Base-by-base conservation (phyloP, 768 basidiomycete species). In the Tylopilus felleus region DNA sequence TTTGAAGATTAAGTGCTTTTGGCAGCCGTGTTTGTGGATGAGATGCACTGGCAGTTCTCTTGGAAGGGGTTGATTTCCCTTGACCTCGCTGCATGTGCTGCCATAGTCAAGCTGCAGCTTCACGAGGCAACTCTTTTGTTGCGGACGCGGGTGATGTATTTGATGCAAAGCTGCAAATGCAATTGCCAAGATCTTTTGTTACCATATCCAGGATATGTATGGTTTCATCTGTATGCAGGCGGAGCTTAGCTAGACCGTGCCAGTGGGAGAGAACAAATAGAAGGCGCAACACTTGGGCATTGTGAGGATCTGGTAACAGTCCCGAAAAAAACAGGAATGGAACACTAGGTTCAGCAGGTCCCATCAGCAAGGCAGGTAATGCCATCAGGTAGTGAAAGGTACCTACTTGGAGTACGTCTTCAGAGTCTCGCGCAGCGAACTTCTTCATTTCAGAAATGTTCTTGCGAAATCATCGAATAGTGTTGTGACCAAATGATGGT, bases 371-470 rank as follows among this genome's bases (percentile, higher is more conserved):
- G 33, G 9, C 14, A 33, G 33, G 2, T 14, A 16, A n/a, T n/a
- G n/a, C n/a, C n/a, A n/a, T n/a, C 33, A 2, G 33, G 12, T 8
- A 33, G 33, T 16, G 14, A 33, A 16, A 13, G 31, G 9, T 1
- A 33, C 31, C 8, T 1, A 36, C 42, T 42, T 51, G 50, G 0
- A 51, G 5, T 44, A 51, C 8, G 12, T 51, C 41, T 16, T 51
- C 42, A 28, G 27, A 51, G 36, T 51, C 42, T 7, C n/a, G 5
- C 17, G 33, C 33, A 5, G 50, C 31, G 1, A 51, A 36, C 8
- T 10, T 51, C 14, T 51, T 51, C 42, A 51, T 27, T n/a, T 51
- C 50, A 1, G 42, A 44, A 4, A 51, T 42, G 10, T 51, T 51
- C 31, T 35, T 51, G 3, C 14, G 40, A 16, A 51, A 51, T 16